Evolutionary conservation across 257 asterid species (phyloP).

Genomic region (Rauvolfia tetraphylla): DNA sequence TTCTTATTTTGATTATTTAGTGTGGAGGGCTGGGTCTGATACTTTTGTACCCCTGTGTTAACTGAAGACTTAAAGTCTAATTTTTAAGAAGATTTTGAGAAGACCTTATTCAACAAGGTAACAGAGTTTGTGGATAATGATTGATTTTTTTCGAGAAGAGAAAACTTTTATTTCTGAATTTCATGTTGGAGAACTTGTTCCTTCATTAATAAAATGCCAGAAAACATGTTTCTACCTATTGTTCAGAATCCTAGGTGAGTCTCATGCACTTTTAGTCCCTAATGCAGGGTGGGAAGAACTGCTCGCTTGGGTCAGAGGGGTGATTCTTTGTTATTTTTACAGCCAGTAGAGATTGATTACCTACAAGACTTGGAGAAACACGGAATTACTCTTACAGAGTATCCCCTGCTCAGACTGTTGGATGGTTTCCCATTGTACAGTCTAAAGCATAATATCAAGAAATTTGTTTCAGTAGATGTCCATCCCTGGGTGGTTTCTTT

Average conservation of each 20-base stretch:
- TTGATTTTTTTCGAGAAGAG: no score
- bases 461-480: conserved; percentile 65
- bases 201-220: neutral
- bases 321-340: conserved; percentile 70
- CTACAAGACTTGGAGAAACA: conserved; percentile 76
- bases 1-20: neutral
- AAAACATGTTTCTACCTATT: neutral
- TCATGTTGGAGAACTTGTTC: neutral
- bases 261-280: conserved; percentile 7
- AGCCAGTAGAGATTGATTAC: conserved; percentile 75
- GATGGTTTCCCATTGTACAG: conserved; percentile 46
- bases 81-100: neutral
- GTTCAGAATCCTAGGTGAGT: neutral
- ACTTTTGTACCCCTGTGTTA: neutral
- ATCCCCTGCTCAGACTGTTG: conserved; percentile 71
- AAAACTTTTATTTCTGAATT: neutral
- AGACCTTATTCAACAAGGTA: neutral
- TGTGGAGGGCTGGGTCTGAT: neutral
- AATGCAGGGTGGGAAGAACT: conserved; percentile 91
- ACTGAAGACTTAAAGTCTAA: neutral
- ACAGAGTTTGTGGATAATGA: neutral
- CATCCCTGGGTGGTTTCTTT: conserved; percentile 80
- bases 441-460: conserved; percentile 42
- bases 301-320: conserved; percentile 95
- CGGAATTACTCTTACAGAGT: conserved; percentile 64